phyloP scores from a whole-genome alignment of 2,329 filamentous ascomycete genomes.

The Daldinia sp. region DNA sequence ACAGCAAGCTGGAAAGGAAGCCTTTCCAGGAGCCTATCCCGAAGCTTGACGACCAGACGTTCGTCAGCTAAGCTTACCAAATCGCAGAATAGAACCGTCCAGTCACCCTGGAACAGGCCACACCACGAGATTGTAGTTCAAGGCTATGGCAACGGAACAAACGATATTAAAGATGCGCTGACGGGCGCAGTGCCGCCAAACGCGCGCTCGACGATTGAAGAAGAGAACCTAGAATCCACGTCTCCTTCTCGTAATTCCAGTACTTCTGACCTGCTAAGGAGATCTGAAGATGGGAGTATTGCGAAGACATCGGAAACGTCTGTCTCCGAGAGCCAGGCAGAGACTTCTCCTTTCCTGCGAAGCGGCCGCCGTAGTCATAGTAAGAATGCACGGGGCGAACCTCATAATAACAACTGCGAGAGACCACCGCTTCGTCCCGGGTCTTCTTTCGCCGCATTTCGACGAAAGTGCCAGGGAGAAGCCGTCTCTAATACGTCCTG shows the following conservation, averaged over 20 bases:
- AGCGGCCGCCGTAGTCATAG: constrained; percentile 12
- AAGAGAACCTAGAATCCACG: constrained; percentile 23
- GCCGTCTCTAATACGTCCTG: constrained; percentile 5
- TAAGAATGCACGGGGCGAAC: background rate
- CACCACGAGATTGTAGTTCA: constrained; percentile 66
- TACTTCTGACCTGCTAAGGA: constrained; percentile 28
- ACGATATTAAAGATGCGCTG: constrained; percentile 48
- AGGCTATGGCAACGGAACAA: constrained; percentile 67
- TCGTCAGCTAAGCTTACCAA: constrained; percentile 52
- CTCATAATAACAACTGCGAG: background rate
- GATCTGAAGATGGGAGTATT: constrained; percentile 36
- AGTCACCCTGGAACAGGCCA: constrained; percentile 20
- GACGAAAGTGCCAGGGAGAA: constrained; percentile 16
- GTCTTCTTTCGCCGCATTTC: constrained; percentile 13
- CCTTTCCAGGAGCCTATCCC: constrained; percentile 51
- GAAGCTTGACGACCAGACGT: constrained; percentile 50
- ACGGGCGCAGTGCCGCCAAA: constrained; percentile 6
- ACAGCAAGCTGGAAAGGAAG: constrained; percentile 43
- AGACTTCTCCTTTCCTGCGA: background rate
- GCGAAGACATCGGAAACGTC: constrained; percentile 43
- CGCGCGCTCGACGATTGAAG: background rate
- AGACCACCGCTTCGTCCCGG: background rate
- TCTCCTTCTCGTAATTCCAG: constrained; percentile 35
- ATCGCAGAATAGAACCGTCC: constrained; percentile 4
- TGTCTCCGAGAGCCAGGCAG: constrained; percentile 20